Evolutionary conservation across 179 eudicot genomes (phyloP).

Genomic region (Drosera spatulata): DNA sequence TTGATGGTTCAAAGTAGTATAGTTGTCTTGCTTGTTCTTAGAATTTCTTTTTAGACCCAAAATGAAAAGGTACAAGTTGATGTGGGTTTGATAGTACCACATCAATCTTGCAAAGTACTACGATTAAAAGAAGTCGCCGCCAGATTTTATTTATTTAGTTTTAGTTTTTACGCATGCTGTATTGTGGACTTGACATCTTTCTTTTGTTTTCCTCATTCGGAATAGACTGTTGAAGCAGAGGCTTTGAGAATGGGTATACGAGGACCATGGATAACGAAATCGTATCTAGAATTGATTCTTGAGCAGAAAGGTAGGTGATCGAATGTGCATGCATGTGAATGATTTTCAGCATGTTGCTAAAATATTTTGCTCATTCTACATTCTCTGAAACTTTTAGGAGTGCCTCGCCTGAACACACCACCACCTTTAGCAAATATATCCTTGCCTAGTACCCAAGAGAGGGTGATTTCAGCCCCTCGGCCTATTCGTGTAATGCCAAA

Average conservation of each 20-base stretch:
- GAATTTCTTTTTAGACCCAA: no score
- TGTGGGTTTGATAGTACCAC: no score
- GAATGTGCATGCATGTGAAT: background rate
- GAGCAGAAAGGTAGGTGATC: slow-evolving; percentile 62
- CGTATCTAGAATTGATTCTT: slow-evolving; percentile 92
- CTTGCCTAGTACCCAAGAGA: slow-evolving; percentile 37
- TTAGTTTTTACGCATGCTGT: no score
- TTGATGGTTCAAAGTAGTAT: no score
- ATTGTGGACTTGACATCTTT: background rate
- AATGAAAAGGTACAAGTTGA: no score
- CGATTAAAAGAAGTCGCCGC: no score
- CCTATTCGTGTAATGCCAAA: slow-evolving; percentile 82
- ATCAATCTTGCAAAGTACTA: no score
- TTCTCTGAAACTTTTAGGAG: slow-evolving; percentile 37
- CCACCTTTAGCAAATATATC: slow-evolving; percentile 53
- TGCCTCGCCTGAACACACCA: slow-evolving; percentile 93
- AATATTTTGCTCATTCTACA: slow-evolving; percentile 2
- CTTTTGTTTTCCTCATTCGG: slow-evolving; percentile 9
- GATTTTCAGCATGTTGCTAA: background rate
- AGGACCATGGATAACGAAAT: slow-evolving; percentile 97
- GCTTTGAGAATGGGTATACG: slow-evolving; percentile 61
- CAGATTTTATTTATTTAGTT: no score
- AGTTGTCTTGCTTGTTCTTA: no score
- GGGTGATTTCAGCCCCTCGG: slow-evolving; percentile 59
- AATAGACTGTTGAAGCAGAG: slow-evolving; percentile 78